These are phyloP conservation scores for Cordyceps cicadae DNA, from an alignment of 2,329 filamentous ascomycete genomes.

Conservation along the genomic window DNA sequence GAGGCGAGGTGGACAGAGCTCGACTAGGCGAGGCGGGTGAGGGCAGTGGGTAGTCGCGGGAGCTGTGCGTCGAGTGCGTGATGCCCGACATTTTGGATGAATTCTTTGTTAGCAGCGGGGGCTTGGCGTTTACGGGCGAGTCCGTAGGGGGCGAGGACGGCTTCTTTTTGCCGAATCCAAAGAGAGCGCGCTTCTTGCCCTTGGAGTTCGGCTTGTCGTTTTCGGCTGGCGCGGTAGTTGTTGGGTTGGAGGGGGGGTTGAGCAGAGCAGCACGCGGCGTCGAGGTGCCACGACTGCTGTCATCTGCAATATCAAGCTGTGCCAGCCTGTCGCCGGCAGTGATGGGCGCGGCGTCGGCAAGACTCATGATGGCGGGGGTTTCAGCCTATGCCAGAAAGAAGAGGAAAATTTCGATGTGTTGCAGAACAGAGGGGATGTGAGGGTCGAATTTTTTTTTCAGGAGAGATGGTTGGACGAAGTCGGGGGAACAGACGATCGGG, in stretches of 20 bases:
- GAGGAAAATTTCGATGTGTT: not conserved
- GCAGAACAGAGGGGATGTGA: not conserved
- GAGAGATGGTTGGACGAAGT: not conserved
- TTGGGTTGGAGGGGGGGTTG: conserved; percentile 7
- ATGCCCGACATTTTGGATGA: conserved; percentile 30
- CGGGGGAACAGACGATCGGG: conserved; percentile 3
- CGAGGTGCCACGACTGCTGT: conserved; percentile 21
- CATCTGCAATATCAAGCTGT: conserved; percentile 19
- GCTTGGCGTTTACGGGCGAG: conserved; percentile 21
- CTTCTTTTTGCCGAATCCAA: conserved; percentile 57
- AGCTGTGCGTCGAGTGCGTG: conserved; percentile 31
- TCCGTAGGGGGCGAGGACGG: conserved; percentile 17
- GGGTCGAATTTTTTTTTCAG: not conserved
- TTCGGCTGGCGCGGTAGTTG: conserved; percentile 22
- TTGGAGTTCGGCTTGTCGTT: conserved; percentile 17
- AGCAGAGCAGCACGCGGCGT: conserved; percentile 23
- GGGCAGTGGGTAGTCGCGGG: conserved; percentile 34
- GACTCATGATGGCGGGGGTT: conserved; percentile 1
- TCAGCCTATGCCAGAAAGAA: not conserved
- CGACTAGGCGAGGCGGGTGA: conserved; percentile 57
- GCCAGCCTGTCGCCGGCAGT: conserved; percentile 7
- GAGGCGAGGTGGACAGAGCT: conserved; percentile 61
- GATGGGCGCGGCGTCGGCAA: conserved; percentile 11
- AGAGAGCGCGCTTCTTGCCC: conserved; percentile 50
- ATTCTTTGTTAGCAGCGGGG: conserved; percentile 26